phyloP scores from a whole-genome alignment of 2,329 filamentous ascomycete genomes.

The Paraconiothyrium sp. region DNA sequence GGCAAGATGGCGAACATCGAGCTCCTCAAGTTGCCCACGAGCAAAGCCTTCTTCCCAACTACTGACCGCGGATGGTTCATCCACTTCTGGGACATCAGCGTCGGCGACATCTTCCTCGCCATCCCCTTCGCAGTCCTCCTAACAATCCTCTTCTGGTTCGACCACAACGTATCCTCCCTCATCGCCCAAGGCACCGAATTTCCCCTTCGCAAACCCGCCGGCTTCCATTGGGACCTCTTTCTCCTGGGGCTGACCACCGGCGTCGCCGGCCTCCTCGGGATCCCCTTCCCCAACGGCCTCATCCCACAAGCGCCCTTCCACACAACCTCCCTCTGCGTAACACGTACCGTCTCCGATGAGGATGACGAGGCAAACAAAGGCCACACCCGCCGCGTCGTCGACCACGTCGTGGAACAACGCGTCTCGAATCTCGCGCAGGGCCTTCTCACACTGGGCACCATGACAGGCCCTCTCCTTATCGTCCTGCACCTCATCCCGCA shows the following conservation, averaged over 20 bases:
- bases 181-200: slow-evolving; percentile 66
- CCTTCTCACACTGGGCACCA: slow-evolving; percentile 63
- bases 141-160: slow-evolving; percentile 88
- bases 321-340: slow-evolving; percentile 62
- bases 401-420: slow-evolving; percentile 65
- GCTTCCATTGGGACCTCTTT: slow-evolving; percentile 71
- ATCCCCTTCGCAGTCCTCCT: slow-evolving; percentile 86
- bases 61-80: slow-evolving; percentile 78
- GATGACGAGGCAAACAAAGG: slow-evolving; percentile 55
- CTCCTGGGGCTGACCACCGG: slow-evolving; percentile 66
- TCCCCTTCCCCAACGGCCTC: slow-evolving; percentile 67
- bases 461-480: slow-evolving; percentile 64
- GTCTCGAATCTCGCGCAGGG: slow-evolving; percentile 66
- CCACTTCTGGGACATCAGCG: slow-evolving; percentile 79
- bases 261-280: slow-evolving; percentile 64
- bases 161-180: slow-evolving; percentile 75
- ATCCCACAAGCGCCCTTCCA: slow-evolving; percentile 70
- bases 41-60: slow-evolving; percentile 81
- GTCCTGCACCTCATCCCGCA: slow-evolving; percentile 65
- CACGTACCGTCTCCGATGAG: slow-evolving; percentile 50
- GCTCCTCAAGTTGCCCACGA: slow-evolving; percentile 77
- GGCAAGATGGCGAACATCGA: slow-evolving; percentile 79
- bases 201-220: slow-evolving; percentile 65
- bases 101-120: slow-evolving; percentile 80
- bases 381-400: slow-evolving; percentile 54